These are phyloP conservation scores for Aspergillus cejpii DNA, from an alignment of 2,329 filamentous ascomycete species.

Conservation along the genomic window DNA sequence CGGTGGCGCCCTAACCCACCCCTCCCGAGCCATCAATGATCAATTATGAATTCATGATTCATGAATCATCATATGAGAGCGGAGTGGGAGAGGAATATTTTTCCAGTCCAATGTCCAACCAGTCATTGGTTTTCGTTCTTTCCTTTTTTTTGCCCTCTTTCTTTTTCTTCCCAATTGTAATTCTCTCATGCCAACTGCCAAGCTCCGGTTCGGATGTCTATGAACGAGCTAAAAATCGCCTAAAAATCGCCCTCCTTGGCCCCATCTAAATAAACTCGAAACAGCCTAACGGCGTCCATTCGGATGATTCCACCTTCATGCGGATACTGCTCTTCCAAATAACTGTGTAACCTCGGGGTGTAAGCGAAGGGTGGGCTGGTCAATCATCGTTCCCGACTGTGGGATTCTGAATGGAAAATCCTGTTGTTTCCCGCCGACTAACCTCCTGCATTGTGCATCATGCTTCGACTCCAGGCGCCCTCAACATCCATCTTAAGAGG, in stretches of 20 bases:
- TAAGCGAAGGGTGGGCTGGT: constrained; percentile 13
- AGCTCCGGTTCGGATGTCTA: constrained; percentile 7
- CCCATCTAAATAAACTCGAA: constrained; percentile 36
- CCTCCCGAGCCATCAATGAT: constrained; percentile 16
- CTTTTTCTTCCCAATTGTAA: neutral
- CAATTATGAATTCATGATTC: constrained; percentile 6
- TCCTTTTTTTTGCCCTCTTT: neutral
- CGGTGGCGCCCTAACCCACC: constrained; percentile 16
- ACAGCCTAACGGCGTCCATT: constrained; percentile 34
- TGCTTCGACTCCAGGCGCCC: constrained; percentile 1
- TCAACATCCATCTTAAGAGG: neutral
- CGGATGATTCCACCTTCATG: constrained; percentile 11
- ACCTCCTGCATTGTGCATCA: constrained; percentile 9
- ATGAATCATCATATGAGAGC: too few species aligned
- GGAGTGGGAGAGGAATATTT: neutral
- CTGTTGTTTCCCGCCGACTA: constrained; percentile 16
- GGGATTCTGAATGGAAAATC: constrained; percentile 9
- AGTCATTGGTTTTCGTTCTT: neutral
- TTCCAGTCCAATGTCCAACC: neutral
- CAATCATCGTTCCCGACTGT: constrained; percentile 11
- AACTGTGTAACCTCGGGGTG: constrained; percentile 18
- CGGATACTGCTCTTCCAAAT: constrained; percentile 1
- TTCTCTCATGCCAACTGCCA: constrained; percentile 18
- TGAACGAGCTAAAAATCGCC: neutral
- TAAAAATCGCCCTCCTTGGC: constrained; percentile 4